Conservation (phyloP, 108 stramenopile species). For the Pseudonitzschia delicatissima region DNA sequence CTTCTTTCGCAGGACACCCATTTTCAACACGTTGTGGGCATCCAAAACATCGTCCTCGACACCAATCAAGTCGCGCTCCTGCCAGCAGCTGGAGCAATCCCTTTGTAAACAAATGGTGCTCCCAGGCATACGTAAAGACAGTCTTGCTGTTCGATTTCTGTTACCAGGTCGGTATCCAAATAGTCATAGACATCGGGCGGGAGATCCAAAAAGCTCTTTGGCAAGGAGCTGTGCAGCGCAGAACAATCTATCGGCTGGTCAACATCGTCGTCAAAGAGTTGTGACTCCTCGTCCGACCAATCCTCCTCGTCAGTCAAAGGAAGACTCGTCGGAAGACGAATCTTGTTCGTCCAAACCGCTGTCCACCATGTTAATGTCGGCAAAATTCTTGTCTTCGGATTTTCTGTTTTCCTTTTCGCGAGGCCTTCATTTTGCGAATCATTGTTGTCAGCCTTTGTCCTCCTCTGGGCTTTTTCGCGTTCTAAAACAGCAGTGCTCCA, state of each 20-base stretch:
- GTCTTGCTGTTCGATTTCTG: slow-evolving; percentile 20
- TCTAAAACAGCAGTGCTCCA: background rate
- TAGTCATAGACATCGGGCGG: slow-evolving; percentile 36
- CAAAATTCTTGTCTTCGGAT: background rate
- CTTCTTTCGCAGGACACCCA: slow-evolving; percentile 68
- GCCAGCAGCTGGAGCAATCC: slow-evolving; percentile 59
- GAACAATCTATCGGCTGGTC: slow-evolving; percentile 22
- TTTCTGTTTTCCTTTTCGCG: background rate
- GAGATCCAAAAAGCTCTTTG: slow-evolving; percentile 32
- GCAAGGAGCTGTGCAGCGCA: slow-evolving; percentile 10
- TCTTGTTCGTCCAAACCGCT: slow-evolving; percentile 4
- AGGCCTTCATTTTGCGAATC: slow-evolving; percentile 9
- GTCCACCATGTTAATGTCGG: background rate
- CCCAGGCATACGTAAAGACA: slow-evolving; percentile 44
- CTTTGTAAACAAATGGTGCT: slow-evolving; percentile 67
- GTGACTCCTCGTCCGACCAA: slow-evolving; percentile 8
- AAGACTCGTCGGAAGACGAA: slow-evolving; percentile 24
- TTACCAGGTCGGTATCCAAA: slow-evolving; percentile 29
- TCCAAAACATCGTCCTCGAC: slow-evolving; percentile 48
- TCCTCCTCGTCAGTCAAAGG: slow-evolving; percentile 17
- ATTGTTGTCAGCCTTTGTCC: slow-evolving; percentile 9
- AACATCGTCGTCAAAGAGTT: slow-evolving; percentile 10
- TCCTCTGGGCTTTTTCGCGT: slow-evolving; percentile 5
- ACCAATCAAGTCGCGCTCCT: slow-evolving; percentile 58
- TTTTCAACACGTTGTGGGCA: slow-evolving; percentile 52